Evolutionary conservation across 768 basidiomycete species (phyloP).

Genomic region (Mycena galericulata): DNA sequence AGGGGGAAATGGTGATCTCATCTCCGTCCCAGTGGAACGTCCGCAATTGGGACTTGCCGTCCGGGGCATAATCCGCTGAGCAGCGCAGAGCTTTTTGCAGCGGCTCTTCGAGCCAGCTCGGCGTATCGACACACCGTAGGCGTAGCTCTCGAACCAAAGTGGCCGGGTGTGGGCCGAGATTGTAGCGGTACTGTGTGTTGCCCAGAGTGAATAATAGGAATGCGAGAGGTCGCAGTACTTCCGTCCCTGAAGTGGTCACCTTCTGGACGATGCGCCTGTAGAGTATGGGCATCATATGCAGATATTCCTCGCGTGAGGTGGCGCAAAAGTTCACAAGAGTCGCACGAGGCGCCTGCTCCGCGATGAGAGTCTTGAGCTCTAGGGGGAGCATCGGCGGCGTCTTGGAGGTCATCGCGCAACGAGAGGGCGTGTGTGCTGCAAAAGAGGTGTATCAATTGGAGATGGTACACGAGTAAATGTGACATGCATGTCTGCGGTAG

Average conservation of each 20-base stretch:
- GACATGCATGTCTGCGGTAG: constrained; percentile 16
- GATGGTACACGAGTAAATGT: not conserved
- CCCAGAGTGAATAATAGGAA: constrained; percentile 14
- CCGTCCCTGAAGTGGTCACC: not conserved
- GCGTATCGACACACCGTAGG: not conserved
- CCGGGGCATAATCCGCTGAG: constrained; percentile 17
- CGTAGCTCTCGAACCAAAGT: constrained; percentile 15
- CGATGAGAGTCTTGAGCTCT: too few relatives aligned
- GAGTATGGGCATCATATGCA: too few relatives aligned
- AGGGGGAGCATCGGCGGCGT: too few relatives aligned
- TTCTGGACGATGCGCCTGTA: too few relatives aligned
- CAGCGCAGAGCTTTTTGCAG: constrained; percentile 14
- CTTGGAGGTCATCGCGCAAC: too few relatives aligned
- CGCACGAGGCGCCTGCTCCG: too few relatives aligned
- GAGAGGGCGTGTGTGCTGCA: not conserved
- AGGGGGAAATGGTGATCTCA: constrained; percentile 2
- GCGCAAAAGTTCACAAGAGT: too few relatives aligned
- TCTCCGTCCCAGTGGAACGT: constrained; percentile 16
- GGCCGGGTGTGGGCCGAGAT: constrained; percentile 14
- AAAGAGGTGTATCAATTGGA: not conserved
- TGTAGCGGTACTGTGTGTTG: not conserved
- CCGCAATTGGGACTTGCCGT: constrained; percentile 18
- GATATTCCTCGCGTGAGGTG: too few relatives aligned
- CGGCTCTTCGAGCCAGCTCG: constrained; percentile 7
- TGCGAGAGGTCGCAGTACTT: not conserved